Percentiles rank a stretch among this genome's conserved stretches.
Evolutionary conservation across 257 asterid genomes (phyloP).

Genomic region (Plectranthus barbatus): DNA sequence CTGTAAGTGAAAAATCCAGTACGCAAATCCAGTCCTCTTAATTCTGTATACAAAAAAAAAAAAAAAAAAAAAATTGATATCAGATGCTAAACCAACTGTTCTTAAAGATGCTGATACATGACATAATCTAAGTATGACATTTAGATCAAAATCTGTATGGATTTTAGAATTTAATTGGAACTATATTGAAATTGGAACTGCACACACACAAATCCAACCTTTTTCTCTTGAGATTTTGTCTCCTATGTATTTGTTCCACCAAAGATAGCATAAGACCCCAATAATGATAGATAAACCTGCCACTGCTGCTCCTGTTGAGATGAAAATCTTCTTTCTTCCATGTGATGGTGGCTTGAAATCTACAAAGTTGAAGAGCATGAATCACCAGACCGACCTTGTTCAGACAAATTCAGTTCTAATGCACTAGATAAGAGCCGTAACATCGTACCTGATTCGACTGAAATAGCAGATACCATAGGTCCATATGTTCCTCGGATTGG

Average conservation of each 20-base stretch:
- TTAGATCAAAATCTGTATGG: too few species aligned
- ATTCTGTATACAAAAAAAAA: slow-evolving; percentile 36
- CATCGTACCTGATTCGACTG: slow-evolving; percentile 40
- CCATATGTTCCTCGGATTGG: slow-evolving; percentile 47
- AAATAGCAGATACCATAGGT: slow-evolving; percentile 55
- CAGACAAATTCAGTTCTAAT: neutral
- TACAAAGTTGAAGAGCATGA: slow-evolving; percentile 12
- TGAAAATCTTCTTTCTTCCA: slow-evolving; percentile 29
- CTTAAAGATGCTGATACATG: too few species aligned
- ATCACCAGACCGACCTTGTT: neutral
- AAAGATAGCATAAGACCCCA: slow-evolving; percentile 15
- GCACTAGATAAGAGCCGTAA: neutral
- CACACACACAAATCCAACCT: slow-evolving; percentile 28
- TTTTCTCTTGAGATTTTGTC: slow-evolving; percentile 36
- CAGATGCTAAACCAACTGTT: neutral
- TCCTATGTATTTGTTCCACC: slow-evolving; percentile 32
- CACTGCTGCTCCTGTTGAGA: slow-evolving; percentile 26
- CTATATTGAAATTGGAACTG: neutral
- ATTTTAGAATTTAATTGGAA: too few species aligned
- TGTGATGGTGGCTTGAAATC: slow-evolving; percentile 42
- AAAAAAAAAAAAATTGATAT: neutral
- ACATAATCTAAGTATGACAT: too few species aligned
- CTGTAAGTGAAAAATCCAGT: slow-evolving; percentile 43
- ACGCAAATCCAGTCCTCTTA: slow-evolving; percentile 45
- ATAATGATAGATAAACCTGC: slow-evolving; percentile 23